Evolutionary conservation across 2,329 filamentous ascomycete species (phyloP).

Genomic region (Colletotrichum gigasporum): DNA sequence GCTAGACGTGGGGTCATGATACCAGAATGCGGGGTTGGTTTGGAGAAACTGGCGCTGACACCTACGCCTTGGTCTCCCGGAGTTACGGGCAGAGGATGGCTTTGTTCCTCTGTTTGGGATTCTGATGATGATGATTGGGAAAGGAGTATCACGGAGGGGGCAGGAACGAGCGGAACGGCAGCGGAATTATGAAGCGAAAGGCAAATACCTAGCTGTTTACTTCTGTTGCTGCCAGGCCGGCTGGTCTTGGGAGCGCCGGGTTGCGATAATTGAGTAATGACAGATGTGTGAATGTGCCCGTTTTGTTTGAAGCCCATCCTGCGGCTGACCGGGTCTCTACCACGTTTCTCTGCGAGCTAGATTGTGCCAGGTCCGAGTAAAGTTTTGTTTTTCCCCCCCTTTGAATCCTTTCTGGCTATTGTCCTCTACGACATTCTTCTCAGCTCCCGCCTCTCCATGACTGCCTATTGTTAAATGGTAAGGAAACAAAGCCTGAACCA

Average conservation of each 20-base stretch:
- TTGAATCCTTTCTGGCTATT: no score
- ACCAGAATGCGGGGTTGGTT: slow-evolving; percentile 23
- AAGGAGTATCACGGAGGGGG: slow-evolving; percentile 7
- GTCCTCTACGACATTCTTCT: no score
- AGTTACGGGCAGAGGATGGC: slow-evolving; percentile 11
- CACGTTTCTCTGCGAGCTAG: no score
- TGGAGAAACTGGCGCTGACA: slow-evolving; percentile 3
- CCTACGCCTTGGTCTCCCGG: slow-evolving; percentile 3
- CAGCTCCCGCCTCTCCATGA: no score
- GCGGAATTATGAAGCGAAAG: slow-evolving; percentile 32
- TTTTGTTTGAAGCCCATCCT: no score
- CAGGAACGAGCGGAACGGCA: background rate
- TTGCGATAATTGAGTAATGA: slow-evolving; percentile 35
- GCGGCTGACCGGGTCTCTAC: no score
- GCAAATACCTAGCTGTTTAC: slow-evolving; percentile 32
- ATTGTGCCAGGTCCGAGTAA: no score
- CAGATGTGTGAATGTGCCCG: slow-evolving; percentile 9
- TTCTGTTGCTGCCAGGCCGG: slow-evolving; percentile 32
- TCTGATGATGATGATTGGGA: slow-evolving; percentile 32
- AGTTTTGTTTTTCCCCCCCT: no score
- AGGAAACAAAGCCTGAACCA: no score
- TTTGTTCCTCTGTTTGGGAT: slow-evolving; percentile 12
- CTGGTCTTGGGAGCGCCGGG: slow-evolving; percentile 29
- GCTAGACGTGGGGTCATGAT: slow-evolving; percentile 31
- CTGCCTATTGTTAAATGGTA: no score